Evolutionary conservation across 176 grass and related monocot genomes (phyloP).

Genomic region (Phoenix roebelenii): DNA sequence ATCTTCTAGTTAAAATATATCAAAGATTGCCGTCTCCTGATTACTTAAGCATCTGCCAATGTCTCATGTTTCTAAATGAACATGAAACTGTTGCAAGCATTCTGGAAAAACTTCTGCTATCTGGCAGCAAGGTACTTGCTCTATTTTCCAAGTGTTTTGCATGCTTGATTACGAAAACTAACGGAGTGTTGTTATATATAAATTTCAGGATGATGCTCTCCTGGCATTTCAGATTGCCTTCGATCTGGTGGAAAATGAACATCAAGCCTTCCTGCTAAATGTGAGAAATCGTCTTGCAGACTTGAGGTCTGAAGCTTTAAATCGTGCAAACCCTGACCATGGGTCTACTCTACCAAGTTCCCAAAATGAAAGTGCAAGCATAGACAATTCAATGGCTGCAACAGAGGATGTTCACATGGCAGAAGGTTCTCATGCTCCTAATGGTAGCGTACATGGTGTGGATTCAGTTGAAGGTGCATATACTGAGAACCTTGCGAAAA

Average conservation of each 20-base stretch:
- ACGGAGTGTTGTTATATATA: slow-evolving; percentile 10
- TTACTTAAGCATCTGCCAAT: slow-evolving; percentile 91
- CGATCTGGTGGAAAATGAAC: slow-evolving; percentile 95
- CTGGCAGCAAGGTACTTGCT: slow-evolving; percentile 61
- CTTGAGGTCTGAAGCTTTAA: background rate
- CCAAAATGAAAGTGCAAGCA: slow-evolving; percentile 27
- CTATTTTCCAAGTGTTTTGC: slow-evolving; percentile 11
- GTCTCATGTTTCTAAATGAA: slow-evolving; percentile 89
- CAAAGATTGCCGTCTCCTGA: slow-evolving; percentile 74
- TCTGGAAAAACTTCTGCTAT: slow-evolving; percentile 79
- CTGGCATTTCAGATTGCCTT: slow-evolving; percentile 97
- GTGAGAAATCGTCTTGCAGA: slow-evolving; percentile 41
- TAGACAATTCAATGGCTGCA: slow-evolving; percentile 24
- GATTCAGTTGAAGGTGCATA: slow-evolving; percentile 51
- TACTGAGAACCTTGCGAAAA: slow-evolving; percentile 62
- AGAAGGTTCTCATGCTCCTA: slow-evolving; percentile 40
- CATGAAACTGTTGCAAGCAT: slow-evolving; percentile 69
- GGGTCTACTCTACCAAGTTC: slow-evolving; percentile 28
- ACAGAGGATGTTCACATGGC: slow-evolving; percentile 80
- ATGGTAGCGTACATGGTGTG: slow-evolving; percentile 40
- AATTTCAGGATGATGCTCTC: slow-evolving; percentile 79
- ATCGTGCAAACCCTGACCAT: background rate
- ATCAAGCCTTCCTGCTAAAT: slow-evolving; percentile 88
- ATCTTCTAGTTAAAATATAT: slow-evolving; percentile 87
- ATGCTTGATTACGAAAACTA: slow-evolving; percentile 1